Conservation (phyloP, 2,329 filamentous ascomycete species). For the Graphilbum sp. region DNA sequence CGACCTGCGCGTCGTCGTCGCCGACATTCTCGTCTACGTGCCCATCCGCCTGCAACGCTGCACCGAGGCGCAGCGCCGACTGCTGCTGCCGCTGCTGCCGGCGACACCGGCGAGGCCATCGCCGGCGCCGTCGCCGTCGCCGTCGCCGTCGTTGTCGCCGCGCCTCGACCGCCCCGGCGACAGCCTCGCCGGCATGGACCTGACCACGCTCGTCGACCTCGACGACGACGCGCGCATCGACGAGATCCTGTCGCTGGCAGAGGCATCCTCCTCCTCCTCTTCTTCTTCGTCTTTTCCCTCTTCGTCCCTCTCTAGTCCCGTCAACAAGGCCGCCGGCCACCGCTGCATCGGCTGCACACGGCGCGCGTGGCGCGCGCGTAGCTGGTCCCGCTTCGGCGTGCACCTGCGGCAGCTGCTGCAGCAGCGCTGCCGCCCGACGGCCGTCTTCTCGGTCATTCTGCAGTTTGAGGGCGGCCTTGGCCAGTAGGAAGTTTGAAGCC, state of each 20-base stretch:
- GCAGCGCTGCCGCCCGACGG: conserved; percentile 4
- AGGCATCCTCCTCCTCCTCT: too few relatives aligned
- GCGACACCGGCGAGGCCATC: too few relatives aligned
- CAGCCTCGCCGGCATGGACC: conserved; percentile 6
- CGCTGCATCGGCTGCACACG: conserved; percentile 7
- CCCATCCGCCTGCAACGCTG: neutral
- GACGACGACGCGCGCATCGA: conserved; percentile 9
- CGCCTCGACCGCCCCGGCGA: too few relatives aligned
- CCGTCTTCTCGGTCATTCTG: conserved; percentile 8
- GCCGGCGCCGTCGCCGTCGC: too few relatives aligned
- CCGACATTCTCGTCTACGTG: conserved; percentile 7
- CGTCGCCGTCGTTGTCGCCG: too few relatives aligned
- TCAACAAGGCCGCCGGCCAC: conserved; percentile 8
- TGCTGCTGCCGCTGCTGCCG: neutral
- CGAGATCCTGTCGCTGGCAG: conserved; percentile 9
- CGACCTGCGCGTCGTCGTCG: conserved; percentile 5
- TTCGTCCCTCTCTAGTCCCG: too few relatives aligned
- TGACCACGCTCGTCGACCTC: conserved; percentile 6
- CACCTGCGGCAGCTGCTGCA: conserved; percentile 3
- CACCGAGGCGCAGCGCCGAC: neutral
- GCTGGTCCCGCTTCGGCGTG: conserved; percentile 1
- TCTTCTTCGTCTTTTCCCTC: too few relatives aligned
- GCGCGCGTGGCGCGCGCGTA: conserved; percentile 4
- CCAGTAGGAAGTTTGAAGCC: too few relatives aligned
- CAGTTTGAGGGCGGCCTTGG: neutral